A percentile compares a stretch with the other conserved stretches of the same genome.
Evolutionary conservation across 2,329 filamentous ascomycete species (phyloP).

Genomic region (Trichophyton verrucosum): DNA sequence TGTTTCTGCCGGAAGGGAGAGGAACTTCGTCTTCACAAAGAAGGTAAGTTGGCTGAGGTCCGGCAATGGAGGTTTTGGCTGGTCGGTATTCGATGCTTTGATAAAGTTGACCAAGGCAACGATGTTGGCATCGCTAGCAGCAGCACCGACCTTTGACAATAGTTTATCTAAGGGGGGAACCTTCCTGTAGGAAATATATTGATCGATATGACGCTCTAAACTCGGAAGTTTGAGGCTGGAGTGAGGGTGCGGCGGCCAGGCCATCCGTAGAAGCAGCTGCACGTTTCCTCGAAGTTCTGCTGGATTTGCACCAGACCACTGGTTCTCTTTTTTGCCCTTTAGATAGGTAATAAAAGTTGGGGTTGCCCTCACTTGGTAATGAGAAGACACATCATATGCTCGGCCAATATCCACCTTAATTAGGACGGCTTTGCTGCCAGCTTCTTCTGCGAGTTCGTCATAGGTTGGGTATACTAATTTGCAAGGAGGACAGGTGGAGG

Average conservation of each 20-base stretch:
- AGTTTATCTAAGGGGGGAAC: constrained; percentile 74
- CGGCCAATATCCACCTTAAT: constrained; percentile 72
- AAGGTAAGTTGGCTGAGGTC: constrained; percentile 52
- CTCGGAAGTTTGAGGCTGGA: constrained; percentile 56
- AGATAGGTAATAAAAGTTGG: constrained; percentile 84
- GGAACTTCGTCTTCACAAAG: constrained; percentile 47
- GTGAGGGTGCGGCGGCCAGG: constrained; percentile 65
- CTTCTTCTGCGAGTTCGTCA: constrained; percentile 64
- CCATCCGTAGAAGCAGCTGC: constrained; percentile 60
- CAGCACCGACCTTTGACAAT: constrained; percentile 58
- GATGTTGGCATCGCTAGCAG: constrained; percentile 49
- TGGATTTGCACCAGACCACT: constrained; percentile 68
- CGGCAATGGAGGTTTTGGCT: constrained; percentile 57
- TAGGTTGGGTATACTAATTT: constrained; percentile 71
- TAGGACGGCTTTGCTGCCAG: constrained; percentile 54
- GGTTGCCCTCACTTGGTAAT: constrained; percentile 60
- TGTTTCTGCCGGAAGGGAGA: constrained; percentile 47
- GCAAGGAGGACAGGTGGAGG: constrained; percentile 73
- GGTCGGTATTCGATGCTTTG: constrained; percentile 46
- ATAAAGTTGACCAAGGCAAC: constrained; percentile 59
- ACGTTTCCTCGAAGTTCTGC: constrained; percentile 58
- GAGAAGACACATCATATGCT: constrained; percentile 50
- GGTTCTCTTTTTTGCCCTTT: constrained; percentile 59
- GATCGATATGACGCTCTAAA: constrained; percentile 50
- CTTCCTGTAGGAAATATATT: constrained; percentile 65